Evolutionary conservation across 495 filamentous ascomycete species (phyloP).

Genomic region (Penicillium waksmanii): DNA sequence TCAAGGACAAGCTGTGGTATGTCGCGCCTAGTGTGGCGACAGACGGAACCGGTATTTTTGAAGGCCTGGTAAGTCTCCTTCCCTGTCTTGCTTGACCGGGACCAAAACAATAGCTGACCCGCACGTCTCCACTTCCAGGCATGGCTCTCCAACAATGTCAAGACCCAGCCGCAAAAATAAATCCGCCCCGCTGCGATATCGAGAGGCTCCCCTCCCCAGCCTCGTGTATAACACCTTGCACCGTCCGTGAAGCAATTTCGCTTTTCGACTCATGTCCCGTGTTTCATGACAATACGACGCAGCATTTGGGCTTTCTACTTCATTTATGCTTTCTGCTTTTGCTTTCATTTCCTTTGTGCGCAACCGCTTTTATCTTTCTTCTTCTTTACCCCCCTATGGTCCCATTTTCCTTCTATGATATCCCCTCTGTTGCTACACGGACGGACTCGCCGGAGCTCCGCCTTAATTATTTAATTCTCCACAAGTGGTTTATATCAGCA

Average conservation of each 20-base stretch:
- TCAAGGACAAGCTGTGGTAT: slow-evolving; percentile 94
- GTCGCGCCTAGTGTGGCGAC: slow-evolving; percentile 95
- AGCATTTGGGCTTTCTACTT: slow-evolving; percentile 44
- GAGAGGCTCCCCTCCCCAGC: slow-evolving; percentile 27
- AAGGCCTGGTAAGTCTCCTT: slow-evolving; percentile 72
- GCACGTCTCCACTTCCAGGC: slow-evolving; percentile 50
- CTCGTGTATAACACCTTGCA: slow-evolving; percentile 49
- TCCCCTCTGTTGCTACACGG: slow-evolving; percentile 37
- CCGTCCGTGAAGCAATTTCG: slow-evolving; percentile 30
- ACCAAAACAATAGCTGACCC: slow-evolving; percentile 24
- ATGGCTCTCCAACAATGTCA: slow-evolving; percentile 95
- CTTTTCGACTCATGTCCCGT: slow-evolving; percentile 44
- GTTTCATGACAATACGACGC: slow-evolving; percentile 53
- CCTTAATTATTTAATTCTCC: slow-evolving; percentile 35
- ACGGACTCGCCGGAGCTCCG: slow-evolving; percentile 30
- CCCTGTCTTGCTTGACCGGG: not conserved
- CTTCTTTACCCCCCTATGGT: slow-evolving; percentile 14
- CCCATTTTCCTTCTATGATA: slow-evolving; percentile 37
- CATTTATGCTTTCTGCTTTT: slow-evolving; percentile 18
- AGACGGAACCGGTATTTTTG: slow-evolving; percentile 89
- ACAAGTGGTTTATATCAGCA: slow-evolving; percentile 29
- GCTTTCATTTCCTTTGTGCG: slow-evolving; percentile 25
- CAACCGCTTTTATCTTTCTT: slow-evolving; percentile 21
- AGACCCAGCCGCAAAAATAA: slow-evolving; percentile 64
- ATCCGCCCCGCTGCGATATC: slow-evolving; percentile 24